A percentile compares a stretch with the other conserved stretches of the same genome.
Conservation (phyloP, 305 asterid species). For the Rubia peregrina region DNA sequence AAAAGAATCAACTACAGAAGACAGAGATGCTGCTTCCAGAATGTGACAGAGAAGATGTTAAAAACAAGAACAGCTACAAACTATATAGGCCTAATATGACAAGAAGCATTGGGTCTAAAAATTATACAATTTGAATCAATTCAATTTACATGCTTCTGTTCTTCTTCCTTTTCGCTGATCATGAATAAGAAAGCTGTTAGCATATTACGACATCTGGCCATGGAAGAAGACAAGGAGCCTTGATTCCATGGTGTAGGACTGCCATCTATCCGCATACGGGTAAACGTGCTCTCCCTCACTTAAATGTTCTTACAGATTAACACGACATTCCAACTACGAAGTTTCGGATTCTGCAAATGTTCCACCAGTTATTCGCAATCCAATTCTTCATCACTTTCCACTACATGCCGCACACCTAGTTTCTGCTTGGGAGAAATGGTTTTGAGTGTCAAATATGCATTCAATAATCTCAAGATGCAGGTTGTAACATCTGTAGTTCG, state of each 20-base stretch:
- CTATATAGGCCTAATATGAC: too few species aligned
- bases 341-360: not conserved
- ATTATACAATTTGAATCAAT: not conserved
- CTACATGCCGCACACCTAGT: constrained; percentile 11
- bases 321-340: not conserved
- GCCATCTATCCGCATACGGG: not conserved
- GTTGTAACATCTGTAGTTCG: not conserved
- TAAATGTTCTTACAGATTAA: not conserved
- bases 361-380: not conserved
- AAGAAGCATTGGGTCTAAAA: too few species aligned
- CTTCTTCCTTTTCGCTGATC: not conserved
- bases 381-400: constrained; percentile 9
- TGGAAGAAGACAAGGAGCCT: not conserved
- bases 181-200: not conserved
- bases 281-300: not conserved
- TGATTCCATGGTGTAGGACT: not conserved
- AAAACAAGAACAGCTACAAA: not conserved
- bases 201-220: not conserved
- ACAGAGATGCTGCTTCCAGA: not conserved
- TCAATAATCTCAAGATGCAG: not conserved
- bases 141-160: not conserved
- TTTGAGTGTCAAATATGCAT: not conserved
- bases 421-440: constrained; percentile 10
- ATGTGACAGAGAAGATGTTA: not conserved
- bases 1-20: not conserved